Percentiles rank a stretch among this genome's conserved stretches.
These are phyloP conservation scores for Saraca asoca DNA, from an alignment of 331 rosid genomes.

Conservation along the genomic window DNA sequence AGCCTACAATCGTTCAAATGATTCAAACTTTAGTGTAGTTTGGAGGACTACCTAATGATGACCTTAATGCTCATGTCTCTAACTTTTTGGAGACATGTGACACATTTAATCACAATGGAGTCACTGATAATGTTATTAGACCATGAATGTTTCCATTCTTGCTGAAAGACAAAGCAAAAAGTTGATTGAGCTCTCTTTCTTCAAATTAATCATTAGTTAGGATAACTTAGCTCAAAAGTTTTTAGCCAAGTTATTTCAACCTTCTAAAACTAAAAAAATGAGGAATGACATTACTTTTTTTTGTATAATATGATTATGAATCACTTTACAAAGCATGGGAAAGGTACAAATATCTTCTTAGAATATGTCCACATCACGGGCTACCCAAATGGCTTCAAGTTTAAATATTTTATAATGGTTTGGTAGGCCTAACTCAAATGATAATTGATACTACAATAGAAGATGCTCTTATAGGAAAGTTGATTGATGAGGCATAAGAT, in stretches of 20 bases:
- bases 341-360: background rate
- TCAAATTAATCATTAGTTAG: too few relatives aligned
- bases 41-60: too few relatives aligned
- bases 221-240: too few relatives aligned
- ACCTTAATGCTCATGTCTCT: too few relatives aligned
- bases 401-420: background rate
- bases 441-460: background rate
- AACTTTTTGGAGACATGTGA: too few relatives aligned
- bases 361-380: background rate
- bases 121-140: too few relatives aligned
- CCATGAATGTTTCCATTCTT: too few relatives aligned
- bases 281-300: background rate
- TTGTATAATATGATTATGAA: background rate
- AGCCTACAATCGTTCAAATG: too few relatives aligned
- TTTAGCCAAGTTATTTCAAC: constrained; percentile 6
- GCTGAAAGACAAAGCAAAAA: too few relatives aligned
- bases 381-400: background rate
- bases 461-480: background rate
- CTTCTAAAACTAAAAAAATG: background rate
- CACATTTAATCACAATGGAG: too few relatives aligned
- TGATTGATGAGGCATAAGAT: background rate
- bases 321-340: constrained; percentile 7
- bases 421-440: background rate
- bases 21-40: too few relatives aligned
- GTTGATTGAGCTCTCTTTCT: too few relatives aligned